Conservation (phyloP, 177 flowering plant species). For the Vitis hybrid region DNA sequence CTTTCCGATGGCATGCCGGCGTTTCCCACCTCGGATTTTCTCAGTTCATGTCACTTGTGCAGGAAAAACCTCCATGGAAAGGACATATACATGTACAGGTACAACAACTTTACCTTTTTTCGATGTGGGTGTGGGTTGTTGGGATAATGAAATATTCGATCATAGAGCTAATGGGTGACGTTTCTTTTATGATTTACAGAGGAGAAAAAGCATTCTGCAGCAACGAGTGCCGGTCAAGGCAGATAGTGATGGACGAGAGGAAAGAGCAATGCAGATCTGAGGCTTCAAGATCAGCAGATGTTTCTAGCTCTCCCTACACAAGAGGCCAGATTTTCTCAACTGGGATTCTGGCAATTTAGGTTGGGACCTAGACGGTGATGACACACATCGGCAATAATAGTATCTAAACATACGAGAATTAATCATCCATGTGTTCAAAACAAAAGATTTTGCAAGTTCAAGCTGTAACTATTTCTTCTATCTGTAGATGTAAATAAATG, state of each 20-base stretch:
- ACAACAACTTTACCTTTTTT: not conserved
- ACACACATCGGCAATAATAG: not conserved
- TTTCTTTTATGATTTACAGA: conserved; percentile 33
- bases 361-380: not conserved
- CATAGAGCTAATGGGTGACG: not conserved
- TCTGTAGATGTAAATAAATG: too few relatives aligned
- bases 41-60: conserved; percentile 63
- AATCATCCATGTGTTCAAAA: not conserved
- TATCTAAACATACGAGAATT: not conserved
- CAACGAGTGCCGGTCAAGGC: conserved; percentile 62
- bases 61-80: conserved; percentile 60
- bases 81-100: conserved; percentile 93
- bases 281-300: conserved; percentile 42
- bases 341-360: conserved; percentile 53
- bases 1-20: not conserved
- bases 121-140: not conserved
- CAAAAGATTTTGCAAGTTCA: not conserved
- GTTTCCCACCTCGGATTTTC: conserved; percentile 49
- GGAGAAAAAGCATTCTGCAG: conserved; percentile 90
- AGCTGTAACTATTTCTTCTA: too few relatives aligned
- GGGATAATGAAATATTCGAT: too few relatives aligned
- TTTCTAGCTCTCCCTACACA: conserved; percentile 43
- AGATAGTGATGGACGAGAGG: conserved; percentile 61
- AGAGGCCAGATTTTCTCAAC: conserved; percentile 45
- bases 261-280: conserved; percentile 54